A percentile compares a stretch with the other conserved stretches of the same genome.
phyloP scores from a whole-genome alignment of 495 filamentous ascomycete genomes.

The Xylaria telfairii region DNA sequence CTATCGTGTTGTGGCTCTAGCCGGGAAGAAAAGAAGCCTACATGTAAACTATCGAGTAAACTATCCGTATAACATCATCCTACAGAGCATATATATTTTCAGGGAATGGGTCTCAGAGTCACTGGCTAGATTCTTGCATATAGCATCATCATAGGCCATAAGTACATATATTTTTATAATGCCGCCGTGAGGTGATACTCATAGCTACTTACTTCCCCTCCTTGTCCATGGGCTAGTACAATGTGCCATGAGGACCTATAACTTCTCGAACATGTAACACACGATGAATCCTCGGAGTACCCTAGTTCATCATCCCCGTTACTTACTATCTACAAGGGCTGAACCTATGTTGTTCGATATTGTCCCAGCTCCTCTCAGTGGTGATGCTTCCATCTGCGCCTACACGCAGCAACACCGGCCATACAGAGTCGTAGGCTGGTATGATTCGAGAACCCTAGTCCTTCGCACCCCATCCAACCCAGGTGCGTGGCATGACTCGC shows the following conservation, averaged over 20 bases:
- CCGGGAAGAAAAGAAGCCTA: background rate
- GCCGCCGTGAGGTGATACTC: background rate
- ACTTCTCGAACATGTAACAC: slow-evolving; percentile 17
- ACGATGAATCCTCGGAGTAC: background rate
- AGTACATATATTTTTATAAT: background rate
- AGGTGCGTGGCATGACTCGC: slow-evolving; percentile 89
- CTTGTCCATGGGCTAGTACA: slow-evolving; percentile 4
- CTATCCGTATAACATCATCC: background rate
- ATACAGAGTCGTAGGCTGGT: slow-evolving; percentile 16
- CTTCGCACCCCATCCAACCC: slow-evolving; percentile 81
- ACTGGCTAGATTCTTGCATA: background rate
- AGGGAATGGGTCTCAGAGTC: background rate
- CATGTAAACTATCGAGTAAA: background rate
- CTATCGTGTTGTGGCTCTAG: too few relatives aligned
- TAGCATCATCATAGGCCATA: background rate
- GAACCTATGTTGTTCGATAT: slow-evolving; percentile 16
- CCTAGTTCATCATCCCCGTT: background rate
- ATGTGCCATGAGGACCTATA: background rate
- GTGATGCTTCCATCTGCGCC: slow-evolving; percentile 19
- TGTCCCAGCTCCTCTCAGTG: slow-evolving; percentile 8
- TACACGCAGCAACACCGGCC: slow-evolving; percentile 23
- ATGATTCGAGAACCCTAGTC: slow-evolving; percentile 35
- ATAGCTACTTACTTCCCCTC: background rate
- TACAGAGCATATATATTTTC: background rate
- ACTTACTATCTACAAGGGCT: slow-evolving; percentile 19